Percentiles rank a stretch among this genome's conserved stretches.
phyloP scores from a whole-genome alignment of 139 green algal species.

The Yamagishiella unicocca region DNA sequence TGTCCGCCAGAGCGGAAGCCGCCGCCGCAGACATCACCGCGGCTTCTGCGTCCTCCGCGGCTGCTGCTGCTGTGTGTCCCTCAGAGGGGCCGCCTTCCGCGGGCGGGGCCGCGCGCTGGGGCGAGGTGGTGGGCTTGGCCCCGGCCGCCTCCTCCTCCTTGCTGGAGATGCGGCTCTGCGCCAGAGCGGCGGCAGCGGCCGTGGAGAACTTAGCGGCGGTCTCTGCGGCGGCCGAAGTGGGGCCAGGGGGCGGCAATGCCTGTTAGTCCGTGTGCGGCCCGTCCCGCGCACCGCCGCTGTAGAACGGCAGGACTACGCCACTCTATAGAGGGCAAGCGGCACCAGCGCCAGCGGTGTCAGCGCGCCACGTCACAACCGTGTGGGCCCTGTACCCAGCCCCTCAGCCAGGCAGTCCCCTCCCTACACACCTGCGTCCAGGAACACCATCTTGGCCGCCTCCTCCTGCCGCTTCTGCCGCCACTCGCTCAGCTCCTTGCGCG shows the following conservation, averaged over 20 bases:
- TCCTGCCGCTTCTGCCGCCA: conserved; percentile 81
- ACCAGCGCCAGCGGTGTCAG: no score
- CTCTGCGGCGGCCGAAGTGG: conserved; percentile 32
- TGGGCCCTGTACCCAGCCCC: no score
- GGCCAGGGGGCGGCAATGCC: no score
- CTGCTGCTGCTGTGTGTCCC: background rate
- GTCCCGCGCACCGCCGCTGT: no score
- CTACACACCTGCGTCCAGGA: conserved; percentile 77
- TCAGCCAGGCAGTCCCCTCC: no score
- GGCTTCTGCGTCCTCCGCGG: background rate
- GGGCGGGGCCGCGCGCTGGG: background rate
- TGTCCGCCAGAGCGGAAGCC: background rate
- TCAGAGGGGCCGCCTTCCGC: background rate
- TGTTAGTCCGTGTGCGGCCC: no score
- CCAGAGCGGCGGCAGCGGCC: conserved; percentile 59
- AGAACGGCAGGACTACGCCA: no score
- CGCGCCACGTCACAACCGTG: no score
- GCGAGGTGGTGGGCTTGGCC: background rate
- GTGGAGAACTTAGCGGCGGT: conserved; percentile 72
- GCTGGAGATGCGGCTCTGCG: background rate
- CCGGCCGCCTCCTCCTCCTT: conserved; percentile 15
- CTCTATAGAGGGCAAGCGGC: no score
- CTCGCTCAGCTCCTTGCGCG: conserved; percentile 75
- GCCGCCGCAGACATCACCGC: background rate
- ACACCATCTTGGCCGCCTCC: conserved; percentile 77